Evolutionary conservation across 2,329 filamentous ascomycete species (phyloP), one percentile per base, ranked within the genome.

Genomic region (Huntiella bhutanensis): DNA sequence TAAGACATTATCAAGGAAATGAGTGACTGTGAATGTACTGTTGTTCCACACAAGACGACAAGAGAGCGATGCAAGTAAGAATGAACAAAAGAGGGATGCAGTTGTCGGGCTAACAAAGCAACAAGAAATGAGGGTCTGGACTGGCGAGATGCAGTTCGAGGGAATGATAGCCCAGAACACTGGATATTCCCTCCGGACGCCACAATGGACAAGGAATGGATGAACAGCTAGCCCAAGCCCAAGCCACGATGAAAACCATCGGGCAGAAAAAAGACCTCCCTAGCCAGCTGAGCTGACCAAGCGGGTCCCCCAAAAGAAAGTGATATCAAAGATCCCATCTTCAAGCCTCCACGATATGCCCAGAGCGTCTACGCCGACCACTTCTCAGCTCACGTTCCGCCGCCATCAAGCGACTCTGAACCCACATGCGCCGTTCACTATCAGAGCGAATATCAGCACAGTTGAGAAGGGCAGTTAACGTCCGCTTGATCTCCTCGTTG

Each of bases 401-500:
- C 53, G 75, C 70, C 67, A 77, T 68, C 19, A 77, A 60, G 11
- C 71, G 62, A 15, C 67, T 64, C 57, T 76, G 73, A 33, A 76
- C 69, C 68, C 70, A 76, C 50, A 65, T 71, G 41, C 73, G 69
- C 55, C 73, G 68, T 1, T 63, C 60, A 22, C 60, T 58, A 50
- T 75, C 69, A 40, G 57, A 59, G 37, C 71, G 68, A 12, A 74
- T 69, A 34, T 65, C 60, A 17, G 71, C 67, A 58, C 70, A 75
- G 59, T 76, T 77, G 54, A 77, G 66, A 11, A 77, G 65, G 56
- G 75, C 72, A 4, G 72, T 77, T 53, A 77, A 56, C 2, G 71
- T 68, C 32, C 71, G 66, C 61, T 77, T 77, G 61, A 77, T 72
- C 53, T 68, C 66, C 58, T 75, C 71, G 58, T 73, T 74, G 58